phyloP scores from a whole-genome alignment of 108 stramenopile species.

The Mediolabrus comicus region DNA sequence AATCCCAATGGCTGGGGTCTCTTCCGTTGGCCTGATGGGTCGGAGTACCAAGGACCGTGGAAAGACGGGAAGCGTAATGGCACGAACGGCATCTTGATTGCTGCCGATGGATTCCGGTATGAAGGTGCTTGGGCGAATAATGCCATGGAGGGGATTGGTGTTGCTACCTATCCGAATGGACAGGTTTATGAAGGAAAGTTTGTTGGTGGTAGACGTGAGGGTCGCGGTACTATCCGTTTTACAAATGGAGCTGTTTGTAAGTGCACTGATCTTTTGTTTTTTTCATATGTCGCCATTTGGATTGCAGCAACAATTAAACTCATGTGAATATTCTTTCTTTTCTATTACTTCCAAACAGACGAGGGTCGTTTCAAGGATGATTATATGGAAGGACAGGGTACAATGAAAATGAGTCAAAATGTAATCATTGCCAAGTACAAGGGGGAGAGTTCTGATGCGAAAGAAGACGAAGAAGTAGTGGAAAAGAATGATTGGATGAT shows the following conservation, averaged over 20 bases:
- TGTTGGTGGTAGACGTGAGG: constrained; percentile 72
- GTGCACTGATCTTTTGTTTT: not conserved
- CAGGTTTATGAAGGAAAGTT: constrained; percentile 87
- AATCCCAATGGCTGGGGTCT: constrained; percentile 68
- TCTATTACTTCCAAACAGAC: constrained; percentile 21
- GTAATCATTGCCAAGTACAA: constrained; percentile 49
- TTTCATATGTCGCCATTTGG: not conserved
- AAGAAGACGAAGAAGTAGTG: not conserved
- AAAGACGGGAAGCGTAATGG: constrained; percentile 78
- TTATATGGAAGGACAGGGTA: constrained; percentile 89
- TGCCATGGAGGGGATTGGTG: constrained; percentile 89
- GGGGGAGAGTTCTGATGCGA: constrained; percentile 12
- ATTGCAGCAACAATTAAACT: not conserved
- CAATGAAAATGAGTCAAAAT: constrained; percentile 76
- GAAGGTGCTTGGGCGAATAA: constrained; percentile 89
- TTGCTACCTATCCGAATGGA: constrained; percentile 80
- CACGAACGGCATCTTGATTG: constrained; percentile 69
- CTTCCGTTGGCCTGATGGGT: constrained; percentile 78
- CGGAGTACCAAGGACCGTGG: constrained; percentile 82
- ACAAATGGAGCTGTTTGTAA: constrained; percentile 80
- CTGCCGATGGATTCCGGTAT: constrained; percentile 82
- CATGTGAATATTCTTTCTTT: not conserved
- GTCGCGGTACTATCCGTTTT: constrained; percentile 83
- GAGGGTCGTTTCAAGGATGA: constrained; percentile 92
- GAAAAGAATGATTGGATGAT: constrained; percentile 82